phyloP scores from a whole-genome alignment of 1,139 yeast genomes.

The Kazachstania sp. region DNA sequence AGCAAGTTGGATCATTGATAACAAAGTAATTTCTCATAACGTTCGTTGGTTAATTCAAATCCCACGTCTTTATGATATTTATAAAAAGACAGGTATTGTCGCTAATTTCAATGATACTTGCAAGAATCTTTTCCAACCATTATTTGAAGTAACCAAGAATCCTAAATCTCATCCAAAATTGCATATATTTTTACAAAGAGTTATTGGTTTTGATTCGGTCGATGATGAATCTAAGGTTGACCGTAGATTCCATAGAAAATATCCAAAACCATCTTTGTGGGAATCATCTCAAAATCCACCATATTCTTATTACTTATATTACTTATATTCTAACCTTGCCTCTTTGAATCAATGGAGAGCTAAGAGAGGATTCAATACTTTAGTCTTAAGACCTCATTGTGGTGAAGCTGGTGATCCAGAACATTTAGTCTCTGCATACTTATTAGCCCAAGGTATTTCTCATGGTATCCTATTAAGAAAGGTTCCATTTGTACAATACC shows the following conservation, averaged over 20 bases:
- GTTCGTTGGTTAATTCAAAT: conserved; percentile 96
- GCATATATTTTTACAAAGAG: conserved; percentile 80
- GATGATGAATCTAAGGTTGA: conserved; percentile 96
- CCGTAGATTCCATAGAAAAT: conserved; percentile 67
- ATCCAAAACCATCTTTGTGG: conserved; percentile 82
- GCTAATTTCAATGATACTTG: conserved; percentile 66
- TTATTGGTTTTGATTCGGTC: conserved; percentile 95
- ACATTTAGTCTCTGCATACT: conserved; percentile 82
- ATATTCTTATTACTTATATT: conserved; percentile 90
- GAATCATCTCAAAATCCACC: conserved; percentile 76
- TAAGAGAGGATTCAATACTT: conserved; percentile 68
- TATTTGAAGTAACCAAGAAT: conserved; percentile 80
- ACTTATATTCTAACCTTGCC: conserved; percentile 76
- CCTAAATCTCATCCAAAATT: conserved; percentile 85
- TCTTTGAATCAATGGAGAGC: conserved; percentile 78
- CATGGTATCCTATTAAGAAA: conserved; percentile 92
- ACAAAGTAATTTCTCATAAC: conserved; percentile 83
- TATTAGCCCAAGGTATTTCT: conserved; percentile 85
- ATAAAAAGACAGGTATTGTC: conserved; percentile 69
- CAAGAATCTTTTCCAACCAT: conserved; percentile 74
- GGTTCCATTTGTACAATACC: conserved; percentile 87
- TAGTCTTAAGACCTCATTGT: conserved; percentile 92
- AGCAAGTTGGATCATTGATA: conserved; percentile 92
- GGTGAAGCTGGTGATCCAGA: conserved; percentile 99
- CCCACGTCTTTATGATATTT: conserved; percentile 86